Percentiles rank a stretch among this genome's conserved stretches.
These are phyloP conservation scores for Protomyces arabidopsidicola DNA, from an alignment of 1,139 yeast genomes.

Conservation along the genomic window DNA sequence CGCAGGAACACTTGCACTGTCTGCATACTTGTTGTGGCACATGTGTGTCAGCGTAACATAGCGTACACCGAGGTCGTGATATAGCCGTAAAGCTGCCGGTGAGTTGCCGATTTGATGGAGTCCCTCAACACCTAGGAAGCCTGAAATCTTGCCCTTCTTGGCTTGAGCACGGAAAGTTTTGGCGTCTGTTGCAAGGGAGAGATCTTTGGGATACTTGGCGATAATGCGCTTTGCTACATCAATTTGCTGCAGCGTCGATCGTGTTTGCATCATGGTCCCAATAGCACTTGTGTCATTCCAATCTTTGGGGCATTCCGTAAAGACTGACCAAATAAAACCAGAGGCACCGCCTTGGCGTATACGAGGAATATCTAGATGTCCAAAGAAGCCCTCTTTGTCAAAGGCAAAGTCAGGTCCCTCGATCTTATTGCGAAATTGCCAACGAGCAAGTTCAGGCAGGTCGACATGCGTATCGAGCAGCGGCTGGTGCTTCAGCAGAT, in stretches of 20 bases:
- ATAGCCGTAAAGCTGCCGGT: conserved; percentile 49
- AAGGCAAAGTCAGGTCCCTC: conserved; percentile 39
- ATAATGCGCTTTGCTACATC: conserved; percentile 49
- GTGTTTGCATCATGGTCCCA: conserved; percentile 44
- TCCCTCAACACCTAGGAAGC: conserved; percentile 53
- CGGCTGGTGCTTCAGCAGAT: conserved; percentile 36
- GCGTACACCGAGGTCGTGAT: conserved; percentile 49
- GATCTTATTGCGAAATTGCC: conserved; percentile 47
- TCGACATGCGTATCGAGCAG: conserved; percentile 51
- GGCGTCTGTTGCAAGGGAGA: conserved; percentile 44
- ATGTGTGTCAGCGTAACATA: conserved; percentile 53
- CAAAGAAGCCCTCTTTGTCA: conserved; percentile 37
- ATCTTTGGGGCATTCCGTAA: conserved; percentile 11
- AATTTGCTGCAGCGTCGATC: conserved; percentile 53
- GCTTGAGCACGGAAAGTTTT: conserved; percentile 44
- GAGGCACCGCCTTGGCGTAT: conserved; percentile 46
- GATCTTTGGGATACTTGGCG: conserved; percentile 42
- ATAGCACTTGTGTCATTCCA: conserved; percentile 34
- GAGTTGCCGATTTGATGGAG: conserved; percentile 51
- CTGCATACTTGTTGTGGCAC: conserved; percentile 55
- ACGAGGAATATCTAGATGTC: conserved; percentile 46
- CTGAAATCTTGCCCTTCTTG: conserved; percentile 42
- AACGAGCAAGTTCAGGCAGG: conserved; percentile 46
- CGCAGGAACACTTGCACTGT: conserved; percentile 46
- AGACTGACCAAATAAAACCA: conserved; percentile 46